A percentile compares a stretch with the other conserved stretches of the same genome.
These are phyloP conservation scores for Medicago lupulina DNA, from an alignment of 306 rosid genomes.

Conservation along the genomic window DNA sequence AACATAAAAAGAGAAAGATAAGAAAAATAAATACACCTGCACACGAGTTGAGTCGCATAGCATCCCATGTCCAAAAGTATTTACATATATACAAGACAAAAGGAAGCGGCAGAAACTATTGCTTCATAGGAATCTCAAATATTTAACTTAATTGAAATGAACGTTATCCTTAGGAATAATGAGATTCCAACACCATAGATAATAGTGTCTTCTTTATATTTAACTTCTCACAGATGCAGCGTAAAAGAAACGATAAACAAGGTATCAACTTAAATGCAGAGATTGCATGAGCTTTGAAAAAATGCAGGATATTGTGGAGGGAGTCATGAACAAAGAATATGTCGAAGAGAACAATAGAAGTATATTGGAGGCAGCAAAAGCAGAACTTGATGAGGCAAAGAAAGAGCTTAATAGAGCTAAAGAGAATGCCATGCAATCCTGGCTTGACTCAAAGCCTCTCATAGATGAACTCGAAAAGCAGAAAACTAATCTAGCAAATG, in stretches of 20 bases:
- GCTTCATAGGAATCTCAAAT: slow-evolving; percentile 36
- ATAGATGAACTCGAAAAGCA: slow-evolving; percentile 60
- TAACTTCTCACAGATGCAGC: background rate
- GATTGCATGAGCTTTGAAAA: slow-evolving; percentile 3
- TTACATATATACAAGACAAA: slow-evolving; percentile 30
- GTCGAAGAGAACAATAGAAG: slow-evolving; percentile 32
- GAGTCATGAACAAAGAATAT: background rate
- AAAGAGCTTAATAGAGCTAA: slow-evolving; percentile 54
- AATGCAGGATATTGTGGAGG: slow-evolving; percentile 25
- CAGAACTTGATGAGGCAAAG: slow-evolving; percentile 51
- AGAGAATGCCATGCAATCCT: slow-evolving; percentile 56
- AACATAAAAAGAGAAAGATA: background rate
- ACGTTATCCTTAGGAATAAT: slow-evolving; percentile 21
- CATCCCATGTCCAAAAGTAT: background rate
- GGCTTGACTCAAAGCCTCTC: slow-evolving; percentile 73
- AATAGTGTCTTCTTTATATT: slow-evolving; percentile 16
- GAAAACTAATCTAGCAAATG: slow-evolving; percentile 50
- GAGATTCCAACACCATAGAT: slow-evolving; percentile 8
- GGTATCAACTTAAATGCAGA: slow-evolving; percentile 16
- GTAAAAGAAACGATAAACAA: background rate
- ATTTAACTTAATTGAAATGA: background rate
- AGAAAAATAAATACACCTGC: background rate
- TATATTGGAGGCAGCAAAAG: slow-evolving; percentile 39
- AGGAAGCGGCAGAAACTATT: slow-evolving; percentile 24
- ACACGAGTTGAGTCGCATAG: background rate